Percentiles rank a stretch among this genome's conserved stretches.
phyloP scores from a whole-genome alignment of 345 rosid species.

The Mallotus nudiflorus region DNA sequence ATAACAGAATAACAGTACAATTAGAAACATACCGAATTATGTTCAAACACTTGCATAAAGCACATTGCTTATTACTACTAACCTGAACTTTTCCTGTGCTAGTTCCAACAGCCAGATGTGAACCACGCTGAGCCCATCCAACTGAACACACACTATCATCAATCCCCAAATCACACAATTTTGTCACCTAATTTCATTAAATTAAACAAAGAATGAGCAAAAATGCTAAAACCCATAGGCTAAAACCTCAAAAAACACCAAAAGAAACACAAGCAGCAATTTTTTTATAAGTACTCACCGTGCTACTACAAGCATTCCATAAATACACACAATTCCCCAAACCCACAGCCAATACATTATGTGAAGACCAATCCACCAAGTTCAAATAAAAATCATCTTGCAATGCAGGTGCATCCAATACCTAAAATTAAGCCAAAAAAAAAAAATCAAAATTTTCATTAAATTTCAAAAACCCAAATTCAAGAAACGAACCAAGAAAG shows the following conservation, averaged over 20 bases:
- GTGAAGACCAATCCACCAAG: conserved; percentile 96
- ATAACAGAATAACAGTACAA: not conserved
- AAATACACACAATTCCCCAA: conserved; percentile 91
- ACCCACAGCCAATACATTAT: conserved; percentile 92
- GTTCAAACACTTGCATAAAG: not conserved
- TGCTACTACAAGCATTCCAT: conserved; percentile 99
- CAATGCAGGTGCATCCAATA: conserved; percentile 97
- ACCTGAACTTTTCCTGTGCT: conserved; percentile 88
- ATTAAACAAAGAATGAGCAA: not conserved
- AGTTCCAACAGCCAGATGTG: conserved; percentile 92
- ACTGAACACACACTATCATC: conserved; percentile 94
- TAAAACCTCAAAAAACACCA: not conserved
- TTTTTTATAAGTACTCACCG: conserved; percentile 56
- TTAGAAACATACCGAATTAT: not conserved
- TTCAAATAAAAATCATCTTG: conserved; percentile 99
- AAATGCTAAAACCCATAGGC: not conserved
- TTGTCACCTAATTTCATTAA: conserved; percentile 64
- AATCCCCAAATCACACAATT: conserved; percentile 85
- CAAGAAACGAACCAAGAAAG: not conserved
- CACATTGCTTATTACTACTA: conserved; percentile 3
- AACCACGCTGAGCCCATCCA: conserved; percentile 88
- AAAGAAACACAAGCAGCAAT: not conserved
- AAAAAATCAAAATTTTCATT: not conserved
- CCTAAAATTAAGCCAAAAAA: conserved; percentile 47
- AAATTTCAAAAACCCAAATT: not conserved